Base-by-base conservation (phyloP, 2,329 filamentous ascomycete species). In the Hypoxylon sp. region DNA sequence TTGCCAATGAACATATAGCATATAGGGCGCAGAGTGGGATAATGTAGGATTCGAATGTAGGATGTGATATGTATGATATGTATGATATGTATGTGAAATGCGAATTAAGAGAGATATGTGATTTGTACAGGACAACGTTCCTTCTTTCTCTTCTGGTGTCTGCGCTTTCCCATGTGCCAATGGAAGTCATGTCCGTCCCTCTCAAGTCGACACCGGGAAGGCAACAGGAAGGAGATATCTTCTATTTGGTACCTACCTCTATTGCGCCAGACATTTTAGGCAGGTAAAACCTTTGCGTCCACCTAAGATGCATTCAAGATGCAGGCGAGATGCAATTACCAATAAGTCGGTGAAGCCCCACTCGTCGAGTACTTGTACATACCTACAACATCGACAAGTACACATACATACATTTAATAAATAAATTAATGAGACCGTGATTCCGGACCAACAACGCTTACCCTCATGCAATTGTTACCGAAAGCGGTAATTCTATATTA, bases 11-110 rank as follows among this genome's bases (percentile, higher is more conserved):
- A 58, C 48, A 51, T 48, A 58, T 58, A 51, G 48, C 9, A 58
- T 43, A 51, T 48, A 58, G 55, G 47, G 48, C 9, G 47, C 55
- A 58, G 55, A 65, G 66, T 68, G 62, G 66, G 66, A 68, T 68
- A 66, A 50, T 47, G 65, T 68, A 53, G 50, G 62, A 68, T 65
- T 61, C 55, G 30, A 41, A 51, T 63, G 54, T 56, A 50, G 43
- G 53, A 56, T 61, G n/a, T 27, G 45, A 45, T 19, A 45, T 45
- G 21, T 43, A n/a, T 41, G n/a, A n/a, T 41, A 41, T 14, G 37
- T 41, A 46, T n/a, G n/a, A n/a, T n/a, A n/a, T 46, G 41, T 46
- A 46, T 46, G 19, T 27, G 21, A 46, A 51, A 51, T 51, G 47
- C 23, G 14, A 14, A 29, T 25, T 30, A 30, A 19, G 29, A 37